A percentile compares a stretch with the other conserved stretches of the same genome.
Conservation (phyloP, 129 eudicot genomes). For the Dittrichia graveolens region DNA sequence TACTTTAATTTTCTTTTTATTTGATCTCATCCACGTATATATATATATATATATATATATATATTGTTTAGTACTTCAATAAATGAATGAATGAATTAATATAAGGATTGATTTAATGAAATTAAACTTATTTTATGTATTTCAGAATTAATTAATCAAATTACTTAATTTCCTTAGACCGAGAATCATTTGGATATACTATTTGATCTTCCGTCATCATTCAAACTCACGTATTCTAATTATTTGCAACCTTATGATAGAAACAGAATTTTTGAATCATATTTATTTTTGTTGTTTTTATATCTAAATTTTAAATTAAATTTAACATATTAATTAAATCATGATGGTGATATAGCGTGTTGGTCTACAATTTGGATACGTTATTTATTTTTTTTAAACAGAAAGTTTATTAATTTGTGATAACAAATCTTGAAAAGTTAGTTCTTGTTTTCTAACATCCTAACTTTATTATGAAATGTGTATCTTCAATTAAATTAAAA, state of each 20-base stretch:
- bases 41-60: constrained; percentile 3
- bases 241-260: background rate
- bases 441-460: constrained; percentile 22
- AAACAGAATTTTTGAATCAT: constrained; percentile 7
- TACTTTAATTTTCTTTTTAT: too few species aligned
- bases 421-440: constrained; percentile 19
- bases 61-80: constrained; percentile 17
- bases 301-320: background rate
- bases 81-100: too few species aligned
- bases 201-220: background rate
- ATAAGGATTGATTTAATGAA: background rate
- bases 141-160: background rate
- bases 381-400: background rate
- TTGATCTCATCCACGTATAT: too few species aligned
- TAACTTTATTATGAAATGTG: background rate
- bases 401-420: background rate
- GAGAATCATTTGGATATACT: too few species aligned
- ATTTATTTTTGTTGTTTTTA: background rate
- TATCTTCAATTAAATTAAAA: too few species aligned
- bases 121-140: background rate
- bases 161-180: background rate
- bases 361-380: background rate
- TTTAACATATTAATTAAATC: background rate
- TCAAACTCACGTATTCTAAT: background rate
- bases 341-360: constrained; percentile 20